phyloP scores from a whole-genome alignment of 371 early-diverging fungal genomes.

The Apophysomyces ossiformis region DNA sequence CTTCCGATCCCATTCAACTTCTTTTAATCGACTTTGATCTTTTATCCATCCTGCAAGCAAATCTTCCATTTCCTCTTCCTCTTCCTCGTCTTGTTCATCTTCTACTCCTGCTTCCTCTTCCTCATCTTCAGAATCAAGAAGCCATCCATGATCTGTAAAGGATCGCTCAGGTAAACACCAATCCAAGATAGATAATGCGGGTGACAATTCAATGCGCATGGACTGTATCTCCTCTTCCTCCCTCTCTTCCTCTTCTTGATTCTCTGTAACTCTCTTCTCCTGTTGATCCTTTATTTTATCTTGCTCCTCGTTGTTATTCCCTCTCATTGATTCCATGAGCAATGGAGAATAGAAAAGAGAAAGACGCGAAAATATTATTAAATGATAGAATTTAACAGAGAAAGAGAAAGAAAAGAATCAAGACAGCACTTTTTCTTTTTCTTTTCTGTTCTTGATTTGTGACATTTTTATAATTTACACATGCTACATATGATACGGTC shows the following conservation, averaged over 20 bases:
- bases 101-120: not conserved
- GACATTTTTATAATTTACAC: not conserved
- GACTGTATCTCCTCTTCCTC: not conserved
- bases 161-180: not conserved
- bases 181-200: not conserved
- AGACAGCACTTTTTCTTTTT: not conserved
- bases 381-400: too few relatives aligned
- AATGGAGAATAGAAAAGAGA: not conserved
- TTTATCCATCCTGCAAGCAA: not conserved
- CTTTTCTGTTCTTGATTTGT: not conserved
- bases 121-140: not conserved
- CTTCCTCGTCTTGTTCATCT: not conserved
- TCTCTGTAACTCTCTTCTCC: not conserved
- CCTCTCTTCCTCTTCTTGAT: not conserved
- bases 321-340: not conserved
- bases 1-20: not conserved
- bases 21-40: not conserved
- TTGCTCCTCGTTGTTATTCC: not conserved
- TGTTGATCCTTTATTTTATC: not conserved
- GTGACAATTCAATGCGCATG: not conserved
- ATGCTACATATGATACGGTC: not conserved
- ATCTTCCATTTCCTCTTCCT: not conserved
- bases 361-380: not conserved
- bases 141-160: too few relatives aligned
- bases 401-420: constrained; percentile 4